Conservation (phyloP, 1,284 basidiomycete genomes). For the Austroboletus novae-zelandiae region DNA sequence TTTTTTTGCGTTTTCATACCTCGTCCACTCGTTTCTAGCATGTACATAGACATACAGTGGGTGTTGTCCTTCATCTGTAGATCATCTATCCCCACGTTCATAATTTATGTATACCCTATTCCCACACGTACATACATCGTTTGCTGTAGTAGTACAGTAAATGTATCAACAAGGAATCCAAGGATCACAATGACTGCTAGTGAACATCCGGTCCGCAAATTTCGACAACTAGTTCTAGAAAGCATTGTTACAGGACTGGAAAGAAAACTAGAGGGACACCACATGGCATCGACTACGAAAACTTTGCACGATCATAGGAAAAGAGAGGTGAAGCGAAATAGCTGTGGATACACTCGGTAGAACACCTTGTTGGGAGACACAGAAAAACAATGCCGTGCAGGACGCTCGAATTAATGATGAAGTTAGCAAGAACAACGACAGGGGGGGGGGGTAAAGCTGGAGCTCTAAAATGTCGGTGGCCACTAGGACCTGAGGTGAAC, state of each 20-base stretch:
- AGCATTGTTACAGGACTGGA: neutral
- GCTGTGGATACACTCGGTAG: conserved; percentile 28
- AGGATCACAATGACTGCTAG: no score
- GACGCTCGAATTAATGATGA: conserved; percentile 3
- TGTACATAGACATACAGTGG: neutral
- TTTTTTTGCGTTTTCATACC: neutral
- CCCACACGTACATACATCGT: conserved; percentile 5
- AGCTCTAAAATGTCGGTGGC: no score
- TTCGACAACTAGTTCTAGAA: no score
- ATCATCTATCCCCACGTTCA: conserved; percentile 7
- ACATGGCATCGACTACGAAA: conserved; percentile 5
- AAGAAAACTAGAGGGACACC: neutral
- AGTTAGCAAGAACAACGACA: no score
- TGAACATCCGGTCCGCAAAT: neutral
- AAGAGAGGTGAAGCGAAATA: conserved; percentile 7
- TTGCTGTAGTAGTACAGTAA: conserved; percentile 9
- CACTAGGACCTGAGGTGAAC: no score
- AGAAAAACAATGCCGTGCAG: conserved; percentile 5
- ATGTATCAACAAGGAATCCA: neutral
- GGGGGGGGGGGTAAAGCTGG: no score
- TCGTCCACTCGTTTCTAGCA: conserved; percentile 4
- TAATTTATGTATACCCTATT: conserved; percentile 9
- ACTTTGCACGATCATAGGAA: conserved; percentile 10
- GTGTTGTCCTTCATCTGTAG: conserved; percentile 24
- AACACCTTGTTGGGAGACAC: conserved; percentile 4